Base-by-base conservation (phyloP, 441 rosid genomes). In the Croton laevigatus region DNA sequence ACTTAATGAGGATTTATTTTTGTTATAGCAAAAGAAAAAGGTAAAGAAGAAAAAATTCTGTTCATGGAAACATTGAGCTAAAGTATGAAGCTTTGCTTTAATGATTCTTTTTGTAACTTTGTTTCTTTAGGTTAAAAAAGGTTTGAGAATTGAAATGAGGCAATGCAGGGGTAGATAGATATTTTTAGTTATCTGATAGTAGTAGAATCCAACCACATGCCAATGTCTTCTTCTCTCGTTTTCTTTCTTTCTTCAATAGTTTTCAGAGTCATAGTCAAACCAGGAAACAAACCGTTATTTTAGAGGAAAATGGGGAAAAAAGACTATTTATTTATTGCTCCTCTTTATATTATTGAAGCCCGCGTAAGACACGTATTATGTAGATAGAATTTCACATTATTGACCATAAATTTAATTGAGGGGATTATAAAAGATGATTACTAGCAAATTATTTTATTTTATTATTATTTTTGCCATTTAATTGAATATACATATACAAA, bases 101-200 rank as follows among this genome's bases (percentile, higher is more conserved):
- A 64, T 77, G 45, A 73, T 73, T 59, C 71, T 51, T 68, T 59
- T 65, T 59, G 34, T 44, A 69, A 23, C 55, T 17, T 53, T 49
- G 67, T 34, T 3, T 36, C 20, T 42, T 4, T 17, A 16, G 20
- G 53, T 16, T 22, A 34, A 48, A 52, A 36, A 23, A 38, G 60
- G 11, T n/a, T 19, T 20, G 36, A 67, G 61, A 19, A 40, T 12
- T 10, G 58, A 53, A 42, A 36, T 38, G 36, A 72, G 27, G 16
- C 46, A 42, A 63, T 32, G 51, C 12, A 63, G 10, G 42, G 49
- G 62, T 42, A 53, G 69, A 44, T 42, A 53, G 69, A 44, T 44
- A 51, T 9, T 5, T 48, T 42, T 44, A 57, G 71, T 55, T 68
- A 27, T 58, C 32, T 42, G 59, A 23, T 23, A 0, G 62, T 20